These are phyloP conservation scores for Chlorella sp. DNA, from an alignment of 139 green algal species.

Conservation along the genomic window DNA sequence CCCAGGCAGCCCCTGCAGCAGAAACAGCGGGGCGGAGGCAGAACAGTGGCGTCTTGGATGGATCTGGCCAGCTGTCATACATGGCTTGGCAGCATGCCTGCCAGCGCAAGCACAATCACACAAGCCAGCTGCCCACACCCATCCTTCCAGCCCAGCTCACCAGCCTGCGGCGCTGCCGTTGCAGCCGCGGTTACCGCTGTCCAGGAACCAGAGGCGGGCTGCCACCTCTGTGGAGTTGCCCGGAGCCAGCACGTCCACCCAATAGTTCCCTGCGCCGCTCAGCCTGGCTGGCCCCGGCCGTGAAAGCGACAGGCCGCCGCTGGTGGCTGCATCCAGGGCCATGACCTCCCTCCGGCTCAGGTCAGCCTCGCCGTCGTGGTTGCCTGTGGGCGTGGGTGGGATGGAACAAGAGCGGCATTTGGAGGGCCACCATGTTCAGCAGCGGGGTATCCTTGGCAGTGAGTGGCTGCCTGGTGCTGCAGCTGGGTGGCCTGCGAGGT, in stretches of 20 bases:
- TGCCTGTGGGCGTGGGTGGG: conserved; percentile 10
- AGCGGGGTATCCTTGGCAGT: no score
- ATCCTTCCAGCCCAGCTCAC: not conserved
- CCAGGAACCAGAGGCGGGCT: conserved; percentile 44
- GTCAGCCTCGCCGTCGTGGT: conserved; percentile 43
- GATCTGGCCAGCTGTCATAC: no score
- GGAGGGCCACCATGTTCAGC: no score
- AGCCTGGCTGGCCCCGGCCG: not conserved
- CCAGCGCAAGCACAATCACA: not conserved
- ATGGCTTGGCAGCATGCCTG: no score
- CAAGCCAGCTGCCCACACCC: not conserved
- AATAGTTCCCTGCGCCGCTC: conserved; percentile 29
- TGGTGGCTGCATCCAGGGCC: not conserved
- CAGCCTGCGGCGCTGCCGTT: conserved; percentile 7
- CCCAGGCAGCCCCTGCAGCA: conserved; percentile 38
- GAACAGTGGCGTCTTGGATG: not conserved
- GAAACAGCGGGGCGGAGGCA: not conserved
- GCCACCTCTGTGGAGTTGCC: not conserved
- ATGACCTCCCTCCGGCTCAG: conserved; percentile 8
- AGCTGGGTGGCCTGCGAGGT: no score
- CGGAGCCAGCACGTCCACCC: conserved; percentile 19
- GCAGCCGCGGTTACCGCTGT: conserved; percentile 31
- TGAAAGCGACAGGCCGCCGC: not conserved
- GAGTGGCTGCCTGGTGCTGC: no score
- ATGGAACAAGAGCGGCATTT: no score